Percentiles rank a stretch among this genome's conserved stretches.
These are phyloP conservation scores for Coccomyxa subellipsoidea DNA, from an alignment of 163 green algal genomes.

Conservation along the genomic window DNA sequence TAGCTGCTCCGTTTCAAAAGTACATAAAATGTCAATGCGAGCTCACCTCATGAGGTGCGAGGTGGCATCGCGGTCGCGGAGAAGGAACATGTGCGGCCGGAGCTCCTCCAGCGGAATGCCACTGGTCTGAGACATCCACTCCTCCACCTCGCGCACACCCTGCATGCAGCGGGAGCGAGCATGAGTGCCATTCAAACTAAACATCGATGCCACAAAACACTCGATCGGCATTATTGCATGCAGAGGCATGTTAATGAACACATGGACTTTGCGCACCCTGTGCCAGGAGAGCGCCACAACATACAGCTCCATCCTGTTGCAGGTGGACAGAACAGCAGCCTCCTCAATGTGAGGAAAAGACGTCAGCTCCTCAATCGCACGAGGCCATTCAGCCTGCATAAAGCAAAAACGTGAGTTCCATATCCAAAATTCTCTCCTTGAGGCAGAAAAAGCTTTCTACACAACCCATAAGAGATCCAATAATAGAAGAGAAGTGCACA, in stretches of 20 bases:
- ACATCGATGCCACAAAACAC: not conserved
- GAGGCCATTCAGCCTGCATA: slow-evolving; percentile 68
- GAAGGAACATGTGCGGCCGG: slow-evolving; percentile 91
- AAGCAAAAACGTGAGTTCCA: no score
- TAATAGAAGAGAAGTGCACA: not conserved
- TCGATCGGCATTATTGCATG: no score
- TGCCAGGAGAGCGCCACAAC: slow-evolving; percentile 91
- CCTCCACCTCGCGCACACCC: slow-evolving; percentile 92
- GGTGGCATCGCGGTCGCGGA: slow-evolving; percentile 92
- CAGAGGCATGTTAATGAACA: no score
- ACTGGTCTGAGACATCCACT: slow-evolving; percentile 90
- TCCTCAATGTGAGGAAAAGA: slow-evolving; percentile 97
- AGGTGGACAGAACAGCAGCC: slow-evolving; percentile 95
- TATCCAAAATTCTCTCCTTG: no score
- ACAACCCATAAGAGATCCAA: not conserved
- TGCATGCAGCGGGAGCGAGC: slow-evolving; percentile 17
- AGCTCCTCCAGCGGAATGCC: slow-evolving; percentile 92
- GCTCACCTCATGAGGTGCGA: slow-evolving; percentile 87
- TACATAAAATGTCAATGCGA: no score
- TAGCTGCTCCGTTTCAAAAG: no score
- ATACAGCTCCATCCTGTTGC: slow-evolving; percentile 99
- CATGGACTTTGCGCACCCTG: no score
- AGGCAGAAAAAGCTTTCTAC: no score
- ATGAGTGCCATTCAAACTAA: not conserved
- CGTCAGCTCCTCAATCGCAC: slow-evolving; percentile 91